phyloP scores from a whole-genome alignment of 192 early-diverging fungal genomes.

The Coemansia sp. region DNA sequence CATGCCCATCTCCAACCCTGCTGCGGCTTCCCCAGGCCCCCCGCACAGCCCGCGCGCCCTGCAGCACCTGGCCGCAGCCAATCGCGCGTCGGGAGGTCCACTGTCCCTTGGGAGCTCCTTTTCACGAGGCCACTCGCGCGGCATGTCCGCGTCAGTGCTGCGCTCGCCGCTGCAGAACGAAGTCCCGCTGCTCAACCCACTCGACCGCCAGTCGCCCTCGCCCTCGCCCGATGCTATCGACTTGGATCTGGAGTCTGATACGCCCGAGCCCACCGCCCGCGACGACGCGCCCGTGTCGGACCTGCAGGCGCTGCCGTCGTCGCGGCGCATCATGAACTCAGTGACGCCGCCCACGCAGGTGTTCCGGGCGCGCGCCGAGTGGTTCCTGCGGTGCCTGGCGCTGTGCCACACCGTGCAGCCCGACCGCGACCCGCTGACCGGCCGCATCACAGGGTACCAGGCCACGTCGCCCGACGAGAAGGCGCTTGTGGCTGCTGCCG shows the following conservation, averaged over 20 bases:
- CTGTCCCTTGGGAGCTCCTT: not conserved
- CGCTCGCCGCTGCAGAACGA: slow-evolving; percentile 6
- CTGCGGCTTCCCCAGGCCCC: too few species aligned
- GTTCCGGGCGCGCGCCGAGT: slow-evolving; percentile 50
- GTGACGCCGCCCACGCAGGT: slow-evolving; percentile 35
- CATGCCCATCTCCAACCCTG: slow-evolving; percentile 8
- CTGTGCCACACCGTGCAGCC: slow-evolving; percentile 83
- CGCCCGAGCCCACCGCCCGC: slow-evolving; percentile 2
- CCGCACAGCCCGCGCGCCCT: slow-evolving; percentile 10
- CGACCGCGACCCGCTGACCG: slow-evolving; percentile 60
- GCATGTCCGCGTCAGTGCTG: slow-evolving; percentile 25
- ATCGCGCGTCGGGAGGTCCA: too few species aligned
- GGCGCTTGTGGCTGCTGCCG: slow-evolving; percentile 76
- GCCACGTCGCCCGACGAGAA: slow-evolving; percentile 83
- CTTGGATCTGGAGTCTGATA: not conserved
- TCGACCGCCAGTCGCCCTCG: not conserved
- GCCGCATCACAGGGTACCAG: slow-evolving; percentile 69
- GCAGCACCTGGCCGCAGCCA: slow-evolving; percentile 45
- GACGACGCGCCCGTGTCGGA: slow-evolving; percentile 48
- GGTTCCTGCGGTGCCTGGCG: slow-evolving; percentile 74
- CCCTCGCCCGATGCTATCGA: slow-evolving; percentile 11
- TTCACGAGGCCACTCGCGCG: slow-evolving; percentile 21
- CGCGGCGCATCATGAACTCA: slow-evolving; percentile 28
- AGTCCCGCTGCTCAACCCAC: not conserved
- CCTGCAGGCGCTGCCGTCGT: slow-evolving; percentile 33